Evolutionary conservation across 2,329 filamentous ascomycete genomes (phyloP).

Genomic region (Cladobotryum mycophilum): DNA sequence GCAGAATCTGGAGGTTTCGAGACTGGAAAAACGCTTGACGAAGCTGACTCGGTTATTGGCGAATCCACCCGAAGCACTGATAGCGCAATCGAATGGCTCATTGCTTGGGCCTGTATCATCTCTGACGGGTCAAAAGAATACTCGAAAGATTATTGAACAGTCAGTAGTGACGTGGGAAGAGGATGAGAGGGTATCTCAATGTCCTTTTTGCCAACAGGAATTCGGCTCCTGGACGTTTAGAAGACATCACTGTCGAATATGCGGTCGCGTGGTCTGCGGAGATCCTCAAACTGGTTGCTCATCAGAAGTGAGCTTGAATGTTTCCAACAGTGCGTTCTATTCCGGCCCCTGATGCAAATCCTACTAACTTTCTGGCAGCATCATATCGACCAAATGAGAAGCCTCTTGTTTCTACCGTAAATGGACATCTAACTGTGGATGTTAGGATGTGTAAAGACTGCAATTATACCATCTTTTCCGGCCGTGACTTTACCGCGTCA

Average conservation of each 20-base stretch:
- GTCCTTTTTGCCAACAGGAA: slow-evolving; percentile 93
- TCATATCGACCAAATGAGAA: slow-evolving; percentile 37
- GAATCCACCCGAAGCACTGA: slow-evolving; percentile 62
- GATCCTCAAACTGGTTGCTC: slow-evolving; percentile 83
- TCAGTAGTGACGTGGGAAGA: slow-evolving; percentile 94
- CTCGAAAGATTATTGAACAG: slow-evolving; percentile 78
- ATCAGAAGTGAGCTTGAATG: slow-evolving; percentile 71
- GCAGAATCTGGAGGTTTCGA: slow-evolving; percentile 77
- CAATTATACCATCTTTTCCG: slow-evolving; percentile 54
- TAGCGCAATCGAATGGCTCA: slow-evolving; percentile 41
- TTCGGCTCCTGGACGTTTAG: slow-evolving; percentile 91
- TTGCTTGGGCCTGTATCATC: slow-evolving; percentile 56
- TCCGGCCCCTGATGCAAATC: background rate
- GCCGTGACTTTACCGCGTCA: slow-evolving; percentile 71
- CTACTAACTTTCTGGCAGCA: slow-evolving; percentile 7
- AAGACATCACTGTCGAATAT: slow-evolving; percentile 90
- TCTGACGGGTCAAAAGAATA: slow-evolving; percentile 62
- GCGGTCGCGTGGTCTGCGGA: slow-evolving; percentile 86
- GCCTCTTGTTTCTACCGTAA: slow-evolving; percentile 19
- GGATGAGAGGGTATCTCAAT: slow-evolving; percentile 70
- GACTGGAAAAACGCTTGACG: slow-evolving; percentile 85
- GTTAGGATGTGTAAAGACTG: slow-evolving; percentile 92
- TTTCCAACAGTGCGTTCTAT: slow-evolving; percentile 45
- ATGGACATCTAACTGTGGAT: slow-evolving; percentile 61
- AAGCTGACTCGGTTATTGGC: slow-evolving; percentile 81